Base-by-base conservation (phyloP, 768 basidiomycete species). In the Clitopilus passeckerianus region DNA sequence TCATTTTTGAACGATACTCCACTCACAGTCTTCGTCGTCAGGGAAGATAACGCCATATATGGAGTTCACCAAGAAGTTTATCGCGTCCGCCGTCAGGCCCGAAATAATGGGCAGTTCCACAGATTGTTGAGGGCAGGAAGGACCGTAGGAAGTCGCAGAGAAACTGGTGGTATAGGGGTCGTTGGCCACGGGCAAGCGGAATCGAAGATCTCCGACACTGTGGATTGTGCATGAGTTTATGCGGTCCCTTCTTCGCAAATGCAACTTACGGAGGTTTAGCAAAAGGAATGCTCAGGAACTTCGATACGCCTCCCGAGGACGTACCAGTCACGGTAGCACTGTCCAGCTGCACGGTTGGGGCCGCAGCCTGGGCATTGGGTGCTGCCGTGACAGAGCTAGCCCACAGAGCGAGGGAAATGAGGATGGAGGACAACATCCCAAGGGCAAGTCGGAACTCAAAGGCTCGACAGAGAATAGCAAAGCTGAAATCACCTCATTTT, bases 281-380 rank as follows among this genome's bases (percentile, higher is more conserved):
- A 57, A 77, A 84, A 5, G 81, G 81, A 43, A 84, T 80, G 1
- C 81, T 80, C 1, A 80, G 66, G 61, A 80, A 84, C 53, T 75
- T 71, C 18, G 73, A 65, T 2, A 76, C 63, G 3, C 59, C 46
- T 1, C 74, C 75, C 41, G 74, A 69, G 3, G 65, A 66, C 9
- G 67, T 57, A 1, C 82, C 82, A 34, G 76, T 74, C 41, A 84
- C 70, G 12, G 73, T 78, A 2, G 74, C 82, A 24, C 66, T 62
- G 61, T 80, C 79, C 33, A 83, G 69, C 0, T 62, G 68, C 12
- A 82, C 75, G 5, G 72, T 72, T 0, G 78, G 75, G 15, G 58
- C 58, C 16, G 60, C 60, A 34, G 27, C 46, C 0, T 62, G 69
- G 14, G 81, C 75, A 6, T 72, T 72, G 0, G 78, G 75, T 16